Evolutionary conservation across 1,284 basidiomycete species (phyloP).

Genomic region (Hymenochaete sp.): DNA sequence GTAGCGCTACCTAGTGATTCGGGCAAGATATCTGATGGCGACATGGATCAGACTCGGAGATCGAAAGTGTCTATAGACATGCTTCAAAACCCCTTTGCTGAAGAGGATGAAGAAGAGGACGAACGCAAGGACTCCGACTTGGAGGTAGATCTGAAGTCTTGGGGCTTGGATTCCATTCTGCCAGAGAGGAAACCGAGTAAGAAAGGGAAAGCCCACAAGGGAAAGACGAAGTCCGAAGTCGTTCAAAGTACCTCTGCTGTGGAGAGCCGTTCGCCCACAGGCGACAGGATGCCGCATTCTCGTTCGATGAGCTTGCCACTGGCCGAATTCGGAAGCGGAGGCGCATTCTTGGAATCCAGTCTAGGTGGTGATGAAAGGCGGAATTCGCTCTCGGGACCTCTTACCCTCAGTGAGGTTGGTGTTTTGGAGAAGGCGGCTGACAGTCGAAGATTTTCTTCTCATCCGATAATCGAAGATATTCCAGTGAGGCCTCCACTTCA

Average conservation of each 20-base stretch:
- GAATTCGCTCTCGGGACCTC: constrained; percentile 46
- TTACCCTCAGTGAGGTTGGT: constrained; percentile 41
- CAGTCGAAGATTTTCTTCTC: constrained; percentile 39
- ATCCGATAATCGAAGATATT: constrained; percentile 40
- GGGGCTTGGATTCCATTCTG: constrained; percentile 72
- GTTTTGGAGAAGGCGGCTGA: constrained; percentile 30
- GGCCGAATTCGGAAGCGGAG: constrained; percentile 45
- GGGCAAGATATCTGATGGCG: constrained; percentile 40
- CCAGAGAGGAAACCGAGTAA: constrained; percentile 36
- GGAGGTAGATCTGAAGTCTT: constrained; percentile 74
- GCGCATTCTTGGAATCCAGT: constrained; percentile 35
- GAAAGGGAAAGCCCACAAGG: constrained; percentile 34
- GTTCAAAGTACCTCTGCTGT: constrained; percentile 37
- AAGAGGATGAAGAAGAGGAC: constrained; percentile 42
- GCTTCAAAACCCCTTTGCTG: constrained; percentile 62
- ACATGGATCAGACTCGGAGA: constrained; percentile 26
- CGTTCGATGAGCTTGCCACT: constrained; percentile 59
- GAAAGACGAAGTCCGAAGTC: constrained; percentile 38
- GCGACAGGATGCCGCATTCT: constrained; percentile 25
- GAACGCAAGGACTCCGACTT: constrained; percentile 41
- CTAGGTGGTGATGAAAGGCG: constrained; percentile 26
- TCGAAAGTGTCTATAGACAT: constrained; percentile 48
- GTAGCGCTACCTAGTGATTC: constrained; percentile 55
- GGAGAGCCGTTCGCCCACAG: constrained; percentile 24
- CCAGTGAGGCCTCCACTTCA: constrained; percentile 36